phyloP scores from a whole-genome alignment of 75 land plant species.

The Sequoiadendron giganteum region DNA sequence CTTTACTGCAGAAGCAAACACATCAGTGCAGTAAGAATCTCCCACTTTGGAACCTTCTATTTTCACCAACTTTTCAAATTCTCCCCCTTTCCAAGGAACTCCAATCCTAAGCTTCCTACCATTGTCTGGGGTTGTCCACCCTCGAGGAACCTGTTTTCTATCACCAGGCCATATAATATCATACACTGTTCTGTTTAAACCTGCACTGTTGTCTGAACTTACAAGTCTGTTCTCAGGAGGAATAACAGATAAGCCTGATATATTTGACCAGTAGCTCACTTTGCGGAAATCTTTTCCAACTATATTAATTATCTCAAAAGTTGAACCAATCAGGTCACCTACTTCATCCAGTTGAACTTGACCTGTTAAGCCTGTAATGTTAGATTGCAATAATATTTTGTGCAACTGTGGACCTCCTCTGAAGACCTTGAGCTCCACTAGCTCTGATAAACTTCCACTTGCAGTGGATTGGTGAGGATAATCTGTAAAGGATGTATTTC shows the following conservation, averaged over 20 bases:
- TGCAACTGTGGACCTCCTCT: constrained; percentile 42
- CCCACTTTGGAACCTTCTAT: constrained; percentile 37
- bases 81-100: constrained; percentile 49
- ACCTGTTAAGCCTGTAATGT: constrained; percentile 58
- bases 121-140: constrained; percentile 60
- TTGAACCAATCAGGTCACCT: constrained; percentile 32
- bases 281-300: constrained; percentile 40
- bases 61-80: constrained; percentile 48
- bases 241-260: constrained; percentile 40
- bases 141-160: constrained; percentile 32
- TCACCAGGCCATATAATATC: constrained; percentile 44
- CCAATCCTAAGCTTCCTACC: constrained; percentile 50
- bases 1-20: constrained; percentile 63
- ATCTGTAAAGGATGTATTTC: constrained; percentile 43
- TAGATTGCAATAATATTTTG: constrained; percentile 28
- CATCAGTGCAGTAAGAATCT: constrained; percentile 71
- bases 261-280: constrained; percentile 75
- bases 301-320: constrained; percentile 71
- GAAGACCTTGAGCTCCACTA: constrained; percentile 54
- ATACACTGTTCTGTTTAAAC: not conserved
- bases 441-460: constrained; percentile 31
- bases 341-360: constrained; percentile 38
- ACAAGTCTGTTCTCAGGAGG: constrained; percentile 32
- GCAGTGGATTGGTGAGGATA: constrained; percentile 23
- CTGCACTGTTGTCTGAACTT: constrained; percentile 11